Evolutionary conservation across 768 basidiomycete species (phyloP), one percentile per base, ranked within the genome.

Genomic region (Suillus occidentalis): DNA sequence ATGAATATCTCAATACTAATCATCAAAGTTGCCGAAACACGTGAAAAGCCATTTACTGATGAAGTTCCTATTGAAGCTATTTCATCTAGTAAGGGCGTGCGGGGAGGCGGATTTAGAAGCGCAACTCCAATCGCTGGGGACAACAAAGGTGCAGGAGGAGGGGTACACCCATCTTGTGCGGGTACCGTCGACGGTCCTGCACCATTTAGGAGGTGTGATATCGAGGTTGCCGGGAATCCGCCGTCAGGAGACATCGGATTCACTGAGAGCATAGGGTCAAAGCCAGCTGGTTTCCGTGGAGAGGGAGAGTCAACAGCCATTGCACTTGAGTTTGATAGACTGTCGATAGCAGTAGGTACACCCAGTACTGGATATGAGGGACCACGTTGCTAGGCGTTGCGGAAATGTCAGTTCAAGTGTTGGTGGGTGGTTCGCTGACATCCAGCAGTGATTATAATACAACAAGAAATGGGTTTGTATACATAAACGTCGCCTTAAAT

Each of bases 1-100:
- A 25, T 92, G 90, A 90, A 82, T 92, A 10, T 73, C 75, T 34
- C 71, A 79, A 25, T 86, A 89, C 68, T n/a, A n/a, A 71, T 91
- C 52, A 69, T 84, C 31, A 69, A 72, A 9, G 70, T 84, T 14
- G 87, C 84, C 0, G 84, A 88, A 70, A 77, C 76, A 2, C 75
- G 84, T 65, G 89, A 89, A 8, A 82, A 77, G 7, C 76, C 84
- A 43, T 60, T 86, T 16, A 64, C 61, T 63, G 67, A 71, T 4
- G n/a, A n/a, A n/a, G 43, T 61, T 0, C 66, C 73, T 34, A 9
- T 39, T 10, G 58, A 59, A 20, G 28, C 25, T 12, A 62, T 64
- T 12, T 40, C 53, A 37, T 66, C 72, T 10, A 72, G 67, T 0
- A 82, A 79, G 65, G 58, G 58, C 2, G 25, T 59, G 58, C 40